phyloP scores from a whole-genome alignment of 179 eudicot species.

The Silene vulgaris region DNA sequence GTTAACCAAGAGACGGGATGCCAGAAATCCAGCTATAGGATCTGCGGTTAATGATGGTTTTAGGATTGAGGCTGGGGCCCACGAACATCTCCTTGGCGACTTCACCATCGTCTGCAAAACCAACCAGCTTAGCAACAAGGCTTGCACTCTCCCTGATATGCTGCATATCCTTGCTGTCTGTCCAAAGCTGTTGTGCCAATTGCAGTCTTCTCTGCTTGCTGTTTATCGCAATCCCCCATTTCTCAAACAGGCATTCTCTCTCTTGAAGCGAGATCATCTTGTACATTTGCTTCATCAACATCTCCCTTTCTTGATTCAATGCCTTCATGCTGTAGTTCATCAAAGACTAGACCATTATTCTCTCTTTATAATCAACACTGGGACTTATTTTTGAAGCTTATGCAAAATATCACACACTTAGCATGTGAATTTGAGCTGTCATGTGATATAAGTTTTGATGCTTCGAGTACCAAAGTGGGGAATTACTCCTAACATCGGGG shows the following conservation, averaged over 20 bases:
- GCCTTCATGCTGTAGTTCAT: constrained; percentile 45
- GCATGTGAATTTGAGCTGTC: no score
- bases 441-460: no score
- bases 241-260: constrained; percentile 45
- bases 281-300: constrained; percentile 52
- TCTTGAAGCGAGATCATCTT: constrained; percentile 52
- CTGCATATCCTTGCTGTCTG: constrained; percentile 53
- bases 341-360: not conserved
- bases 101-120: constrained; percentile 43
- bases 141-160: constrained; percentile 61
- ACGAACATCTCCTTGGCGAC: constrained; percentile 69
- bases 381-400: not conserved
- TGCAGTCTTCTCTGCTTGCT: constrained; percentile 65
- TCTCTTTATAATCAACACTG: not conserved
- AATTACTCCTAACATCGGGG: no score
- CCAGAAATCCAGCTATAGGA: constrained; percentile 55
- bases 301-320: constrained; percentile 62
- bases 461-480: no score
- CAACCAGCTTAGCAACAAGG: constrained; percentile 64
- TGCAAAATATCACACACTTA: not conserved
- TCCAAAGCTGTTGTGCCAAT: constrained; percentile 52
- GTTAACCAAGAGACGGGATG: constrained; percentile 33
- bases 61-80: constrained; percentile 57
- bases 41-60: constrained; percentile 32
- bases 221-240: constrained; percentile 64